Evolutionary conservation across 805 yeast species (phyloP).

Genomic region (Pichia membranifaciens): DNA sequence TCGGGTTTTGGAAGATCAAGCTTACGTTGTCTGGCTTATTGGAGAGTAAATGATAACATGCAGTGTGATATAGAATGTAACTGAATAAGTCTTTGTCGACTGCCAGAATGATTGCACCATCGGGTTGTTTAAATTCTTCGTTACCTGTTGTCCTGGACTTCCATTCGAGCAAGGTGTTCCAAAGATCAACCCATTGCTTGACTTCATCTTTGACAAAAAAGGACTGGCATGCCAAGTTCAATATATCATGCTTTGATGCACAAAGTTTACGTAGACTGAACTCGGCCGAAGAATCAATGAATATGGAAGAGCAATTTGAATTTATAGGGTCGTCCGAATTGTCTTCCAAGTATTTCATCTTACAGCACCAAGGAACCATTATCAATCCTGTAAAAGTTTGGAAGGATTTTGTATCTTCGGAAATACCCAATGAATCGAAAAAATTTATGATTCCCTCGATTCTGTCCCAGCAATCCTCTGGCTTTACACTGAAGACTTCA

Average conservation of each 20-base stretch:
- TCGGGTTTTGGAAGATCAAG: conserved; percentile 9
- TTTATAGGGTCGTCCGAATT: neutral
- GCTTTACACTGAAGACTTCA: conserved; percentile 35
- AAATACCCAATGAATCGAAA: conserved; percentile 32
- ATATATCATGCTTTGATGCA: neutral
- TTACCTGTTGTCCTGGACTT: conserved; percentile 1
- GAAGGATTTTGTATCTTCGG: conserved; percentile 2
- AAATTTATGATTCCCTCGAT: conserved; percentile 33
- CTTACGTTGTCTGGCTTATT: conserved; percentile 8
- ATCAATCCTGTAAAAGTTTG: neutral
- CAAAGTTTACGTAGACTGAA: neutral
- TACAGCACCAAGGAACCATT: conserved; percentile 9
- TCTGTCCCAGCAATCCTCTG: conserved; percentile 35
- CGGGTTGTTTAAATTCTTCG: conserved; percentile 8
- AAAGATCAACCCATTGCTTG: conserved; percentile 36
- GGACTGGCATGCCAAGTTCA: conserved; percentile 2
- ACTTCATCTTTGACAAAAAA: conserved; percentile 25
- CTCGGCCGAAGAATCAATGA: neutral
- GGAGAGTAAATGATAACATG: conserved; percentile 6
- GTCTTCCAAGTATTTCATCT: neutral
- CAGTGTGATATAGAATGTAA: conserved; percentile 6
- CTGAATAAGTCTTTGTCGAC: conserved; percentile 8
- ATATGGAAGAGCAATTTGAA: neutral
- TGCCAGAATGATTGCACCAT: conserved; percentile 11
- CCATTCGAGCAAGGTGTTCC: conserved; percentile 23